phyloP scores from a whole-genome alignment of 1,284 basidiomycete genomes.

The Apiotrichum brassicae region DNA sequence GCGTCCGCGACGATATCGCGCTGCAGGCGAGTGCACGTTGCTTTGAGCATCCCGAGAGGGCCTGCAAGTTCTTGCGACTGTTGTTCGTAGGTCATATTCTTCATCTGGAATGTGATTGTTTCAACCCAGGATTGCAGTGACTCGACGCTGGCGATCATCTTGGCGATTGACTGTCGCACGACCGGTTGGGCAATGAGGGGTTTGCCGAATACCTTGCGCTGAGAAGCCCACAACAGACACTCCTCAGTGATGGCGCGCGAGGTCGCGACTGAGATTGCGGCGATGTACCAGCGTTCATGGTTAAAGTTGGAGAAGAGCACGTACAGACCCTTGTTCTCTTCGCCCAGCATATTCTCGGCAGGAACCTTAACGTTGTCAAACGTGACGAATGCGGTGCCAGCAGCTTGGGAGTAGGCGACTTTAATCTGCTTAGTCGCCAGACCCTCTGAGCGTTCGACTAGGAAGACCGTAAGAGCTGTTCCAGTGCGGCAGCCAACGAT shows the following conservation, averaged over 20 bases:
- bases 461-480: constrained; percentile 62
- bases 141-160: constrained; percentile 77
- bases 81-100: constrained; percentile 68
- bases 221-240: constrained; percentile 58
- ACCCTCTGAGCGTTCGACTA: constrained; percentile 68
- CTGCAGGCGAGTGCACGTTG: constrained; percentile 50
- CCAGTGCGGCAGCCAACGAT: constrained; percentile 33
- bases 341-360: constrained; percentile 75
- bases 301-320: constrained; percentile 58
- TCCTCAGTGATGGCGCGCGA: constrained; percentile 44
- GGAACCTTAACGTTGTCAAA: constrained; percentile 84
- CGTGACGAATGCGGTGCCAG: constrained; percentile 74
- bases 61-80: constrained; percentile 53
- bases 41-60: constrained; percentile 51
- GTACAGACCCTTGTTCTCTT: constrained; percentile 71
- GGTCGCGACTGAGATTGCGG: constrained; percentile 25
- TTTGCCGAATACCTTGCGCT: constrained; percentile 79
- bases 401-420: constrained; percentile 62
- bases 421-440: constrained; percentile 77
- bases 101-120: constrained; percentile 85
- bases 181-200: constrained; percentile 75
- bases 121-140: constrained; percentile 84
- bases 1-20: neutral
- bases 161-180: constrained; percentile 63
- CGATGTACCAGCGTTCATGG: constrained; percentile 43